phyloP scores from a whole-genome alignment of 148 eudicot species.

The Limonium bicolor region DNA sequence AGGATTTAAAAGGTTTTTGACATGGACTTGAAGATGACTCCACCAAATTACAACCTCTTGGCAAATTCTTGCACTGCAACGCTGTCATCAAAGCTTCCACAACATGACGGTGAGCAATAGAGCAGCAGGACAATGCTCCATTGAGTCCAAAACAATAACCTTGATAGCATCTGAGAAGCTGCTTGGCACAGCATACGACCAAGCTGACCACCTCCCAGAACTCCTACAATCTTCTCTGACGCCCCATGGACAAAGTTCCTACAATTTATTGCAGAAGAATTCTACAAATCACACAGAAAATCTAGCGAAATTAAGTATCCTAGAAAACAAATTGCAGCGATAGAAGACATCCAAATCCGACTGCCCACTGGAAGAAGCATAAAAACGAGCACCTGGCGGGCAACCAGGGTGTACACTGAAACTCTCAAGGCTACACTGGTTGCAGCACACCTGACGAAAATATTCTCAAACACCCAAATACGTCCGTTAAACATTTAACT shows the following conservation, averaged over 20 bases:
- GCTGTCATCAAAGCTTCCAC: constrained; percentile 85
- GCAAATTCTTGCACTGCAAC: constrained; percentile 73
- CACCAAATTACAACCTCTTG: constrained; percentile 53
- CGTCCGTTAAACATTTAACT: too few relatives aligned
- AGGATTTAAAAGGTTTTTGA: background rate
- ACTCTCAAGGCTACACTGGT: too few relatives aligned
- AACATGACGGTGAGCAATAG: constrained; percentile 53
- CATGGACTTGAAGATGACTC: background rate
- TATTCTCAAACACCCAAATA: background rate
- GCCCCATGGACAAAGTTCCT: constrained; percentile 47
- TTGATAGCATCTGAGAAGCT: constrained; percentile 72
- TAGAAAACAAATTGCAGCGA: background rate
- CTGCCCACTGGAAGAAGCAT: background rate
- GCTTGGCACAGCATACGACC: constrained; percentile 94
- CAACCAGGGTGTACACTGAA: background rate
- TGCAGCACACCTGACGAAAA: background rate
- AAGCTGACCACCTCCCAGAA: constrained; percentile 92
- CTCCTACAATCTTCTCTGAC: constrained; percentile 73
- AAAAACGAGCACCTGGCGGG: background rate
- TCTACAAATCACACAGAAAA: background rate
- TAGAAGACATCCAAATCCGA: background rate
- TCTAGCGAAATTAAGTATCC: background rate
- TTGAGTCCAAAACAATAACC: constrained; percentile 65
- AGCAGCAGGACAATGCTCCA: constrained; percentile 80
- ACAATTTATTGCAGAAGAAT: background rate